Evolutionary conservation across 2,329 filamentous ascomycete species (phyloP), one percentile per base, ranked within the genome.

Genomic region (Mollisiaceae sp.): DNA sequence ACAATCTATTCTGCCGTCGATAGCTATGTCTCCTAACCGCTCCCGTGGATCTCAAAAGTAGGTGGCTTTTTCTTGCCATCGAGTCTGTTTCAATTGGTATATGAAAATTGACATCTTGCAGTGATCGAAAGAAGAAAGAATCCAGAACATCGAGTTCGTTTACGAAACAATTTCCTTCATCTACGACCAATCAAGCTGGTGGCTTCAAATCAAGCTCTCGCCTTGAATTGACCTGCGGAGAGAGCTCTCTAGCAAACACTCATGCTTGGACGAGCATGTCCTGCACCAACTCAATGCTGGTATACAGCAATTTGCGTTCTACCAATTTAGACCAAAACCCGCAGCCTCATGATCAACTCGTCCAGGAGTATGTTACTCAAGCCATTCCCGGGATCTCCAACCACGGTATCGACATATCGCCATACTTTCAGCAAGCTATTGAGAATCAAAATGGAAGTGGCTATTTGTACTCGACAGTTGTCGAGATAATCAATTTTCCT

Each of bases 201-300:
- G 8, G 18, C 41, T n/a, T 45, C 41, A n/a, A 45, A n/a, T 45
- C 41, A 45, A 45, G 18, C 41, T 45, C 41, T 45, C 41, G 41
- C 41, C 9, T n/a, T 45, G 41, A 45, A 45, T 45, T n/a, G 18
- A 15, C 41, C 18, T 45, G 18, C 41, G 41, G 41, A 45, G 41
- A 45, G 41, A 45, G 18, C 41, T 45, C n/a, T n/a, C n/a, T n/a
- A n/a, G n/a, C n/a, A n/a, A n/a, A n/a, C n/a, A n/a, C 41, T 45
- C 41, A n/a, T 45, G 41, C 41, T 45, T 45, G 41, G 41, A 45
- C 41, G 41, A 45, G 9, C 41, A n/a, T n/a, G n/a, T 45, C 41
- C 18, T n/a, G 9, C 9, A 45, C 9, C 41, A 45, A 45, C 41
- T 45, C 41, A 45, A 45, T 14, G 41, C 41, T n/a, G 18, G 15